Evolutionary conservation across 768 basidiomycete species (phyloP).

Genomic region (Russula virescens): DNA sequence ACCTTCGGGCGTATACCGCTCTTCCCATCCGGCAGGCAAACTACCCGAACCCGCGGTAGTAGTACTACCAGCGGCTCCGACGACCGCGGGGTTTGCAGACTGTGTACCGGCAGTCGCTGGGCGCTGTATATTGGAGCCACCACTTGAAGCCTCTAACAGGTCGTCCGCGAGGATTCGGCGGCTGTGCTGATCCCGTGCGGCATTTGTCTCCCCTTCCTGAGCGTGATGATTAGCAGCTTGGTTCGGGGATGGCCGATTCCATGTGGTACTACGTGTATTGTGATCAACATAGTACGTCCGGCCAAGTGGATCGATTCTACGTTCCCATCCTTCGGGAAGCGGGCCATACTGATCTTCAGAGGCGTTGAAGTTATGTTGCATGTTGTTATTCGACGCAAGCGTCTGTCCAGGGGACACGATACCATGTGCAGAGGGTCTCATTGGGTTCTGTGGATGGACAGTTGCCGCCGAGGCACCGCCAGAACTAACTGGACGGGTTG

Average conservation of each 20-base stretch:
- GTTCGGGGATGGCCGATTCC: conserved; percentile 85
- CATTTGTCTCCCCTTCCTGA: conserved; percentile 75
- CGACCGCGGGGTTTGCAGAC: conserved; percentile 33
- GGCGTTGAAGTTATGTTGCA: conserved; percentile 80
- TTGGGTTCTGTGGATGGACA: conserved; percentile 22
- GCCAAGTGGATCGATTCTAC: conserved; percentile 92
- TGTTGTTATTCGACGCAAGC: conserved; percentile 32
- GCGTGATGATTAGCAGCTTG: conserved; percentile 64
- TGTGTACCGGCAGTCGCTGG: conserved; percentile 30
- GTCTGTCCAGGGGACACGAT: conserved; percentile 27
- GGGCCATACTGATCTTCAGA: conserved; percentile 92
- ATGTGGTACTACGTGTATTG: conserved; percentile 95
- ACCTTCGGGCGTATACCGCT: conserved; percentile 96
- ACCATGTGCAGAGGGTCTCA: conserved; percentile 36
- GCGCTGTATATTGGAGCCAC: conserved; percentile 21
- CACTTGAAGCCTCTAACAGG: conserved; percentile 66
- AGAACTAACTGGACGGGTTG: conserved; percentile 36
- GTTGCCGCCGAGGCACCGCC: conserved; percentile 27
- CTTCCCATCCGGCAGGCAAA: conserved; percentile 97
- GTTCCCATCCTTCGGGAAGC: conserved; percentile 90
- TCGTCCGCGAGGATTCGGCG: conserved; percentile 81
- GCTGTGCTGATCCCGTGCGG: conserved; percentile 80
- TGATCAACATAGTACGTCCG: conserved; percentile 99
- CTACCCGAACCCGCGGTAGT: conserved; percentile 79
- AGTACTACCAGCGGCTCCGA: conserved; percentile 44